A percentile compares a stretch with the other conserved stretches of the same genome.
These are phyloP conservation scores for Solanum paucissectum DNA, from an alignment of 257 asterid species.

Conservation along the genomic window DNA sequence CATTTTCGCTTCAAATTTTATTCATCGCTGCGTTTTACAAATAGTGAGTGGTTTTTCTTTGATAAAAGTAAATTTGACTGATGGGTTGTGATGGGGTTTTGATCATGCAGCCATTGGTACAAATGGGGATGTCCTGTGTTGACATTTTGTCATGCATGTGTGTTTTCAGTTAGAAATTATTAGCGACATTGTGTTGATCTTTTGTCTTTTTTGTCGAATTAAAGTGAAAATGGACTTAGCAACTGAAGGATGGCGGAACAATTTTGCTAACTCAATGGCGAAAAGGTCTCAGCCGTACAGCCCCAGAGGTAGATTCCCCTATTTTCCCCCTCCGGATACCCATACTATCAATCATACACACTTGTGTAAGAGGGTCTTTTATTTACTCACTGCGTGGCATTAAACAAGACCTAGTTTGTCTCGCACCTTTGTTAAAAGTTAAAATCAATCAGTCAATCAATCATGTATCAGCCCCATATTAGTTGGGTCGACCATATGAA, in stretches of 20 bases:
- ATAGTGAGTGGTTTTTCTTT: background rate
- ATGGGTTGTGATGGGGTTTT: background rate
- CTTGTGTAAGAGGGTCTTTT: background rate
- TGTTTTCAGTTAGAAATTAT: background rate
- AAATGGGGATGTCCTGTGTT: background rate
- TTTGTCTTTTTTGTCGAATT: background rate
- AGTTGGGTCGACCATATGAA: background rate
- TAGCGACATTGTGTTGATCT: background rate
- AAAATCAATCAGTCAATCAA: background rate
- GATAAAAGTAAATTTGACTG: background rate
- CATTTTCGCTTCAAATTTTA: background rate
- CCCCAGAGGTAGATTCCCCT: conserved; percentile 28
- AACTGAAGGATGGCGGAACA: conserved; percentile 17
- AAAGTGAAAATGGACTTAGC: conserved; percentile 36
- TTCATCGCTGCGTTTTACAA: background rate
- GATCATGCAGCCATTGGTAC: background rate
- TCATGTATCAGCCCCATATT: background rate
- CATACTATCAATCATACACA: background rate
- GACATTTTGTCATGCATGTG: conserved; percentile 14
- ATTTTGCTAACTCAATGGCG: conserved; percentile 8
- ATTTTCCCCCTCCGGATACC: background rate
- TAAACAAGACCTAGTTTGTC: background rate
- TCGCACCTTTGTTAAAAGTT: background rate
- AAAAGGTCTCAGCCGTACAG: conserved; percentile 33
- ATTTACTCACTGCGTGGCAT: background rate